Conservation (phyloP, 2,329 filamentous ascomycete genomes). For the Xylariaceae sp. region DNA sequence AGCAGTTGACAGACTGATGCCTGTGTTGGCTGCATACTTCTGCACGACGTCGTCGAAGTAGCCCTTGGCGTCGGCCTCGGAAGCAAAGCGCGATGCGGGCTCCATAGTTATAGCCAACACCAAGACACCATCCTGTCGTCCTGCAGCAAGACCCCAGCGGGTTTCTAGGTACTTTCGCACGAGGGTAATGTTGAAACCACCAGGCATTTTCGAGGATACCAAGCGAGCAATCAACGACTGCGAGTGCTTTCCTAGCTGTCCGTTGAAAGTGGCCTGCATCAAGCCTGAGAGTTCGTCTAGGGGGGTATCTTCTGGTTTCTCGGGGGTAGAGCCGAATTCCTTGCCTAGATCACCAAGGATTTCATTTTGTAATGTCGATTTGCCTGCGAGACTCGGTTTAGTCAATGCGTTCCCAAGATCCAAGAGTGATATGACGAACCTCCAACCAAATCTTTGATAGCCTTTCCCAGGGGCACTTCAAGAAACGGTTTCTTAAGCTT, state of each 20-base stretch:
- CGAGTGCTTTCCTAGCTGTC: conserved; percentile 94
- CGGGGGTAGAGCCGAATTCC: conserved; percentile 95
- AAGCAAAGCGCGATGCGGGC: conserved; percentile 78
- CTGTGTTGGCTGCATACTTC: conserved; percentile 80
- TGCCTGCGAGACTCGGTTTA: conserved; percentile 52
- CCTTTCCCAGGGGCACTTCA: conserved; percentile 89
- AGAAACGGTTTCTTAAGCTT: conserved; percentile 92
- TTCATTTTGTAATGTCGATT: conserved; percentile 97
- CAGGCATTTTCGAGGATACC: conserved; percentile 98
- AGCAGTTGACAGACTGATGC: conserved; percentile 75
- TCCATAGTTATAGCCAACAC: conserved; percentile 90
- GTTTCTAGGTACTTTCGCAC: conserved; percentile 94
- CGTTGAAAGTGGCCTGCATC: conserved; percentile 98
- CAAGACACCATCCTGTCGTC: conserved; percentile 86
- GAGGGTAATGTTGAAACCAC: conserved; percentile 96
- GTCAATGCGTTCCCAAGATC: background rate
- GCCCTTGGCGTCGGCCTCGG: conserved; percentile 84
- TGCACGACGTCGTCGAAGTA: conserved; percentile 85
- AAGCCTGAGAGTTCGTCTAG: conserved; percentile 90
- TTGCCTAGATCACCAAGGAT: conserved; percentile 96
- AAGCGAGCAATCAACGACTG: conserved; percentile 87
- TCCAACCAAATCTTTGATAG: conserved; percentile 97
- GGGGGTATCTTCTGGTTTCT: conserved; percentile 96
- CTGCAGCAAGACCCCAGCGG: conserved; percentile 80
- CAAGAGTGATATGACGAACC: conserved; percentile 52